Conservation (phyloP, 1,284 basidiomycete species). For the Limonomyces culmigenus region DNA sequence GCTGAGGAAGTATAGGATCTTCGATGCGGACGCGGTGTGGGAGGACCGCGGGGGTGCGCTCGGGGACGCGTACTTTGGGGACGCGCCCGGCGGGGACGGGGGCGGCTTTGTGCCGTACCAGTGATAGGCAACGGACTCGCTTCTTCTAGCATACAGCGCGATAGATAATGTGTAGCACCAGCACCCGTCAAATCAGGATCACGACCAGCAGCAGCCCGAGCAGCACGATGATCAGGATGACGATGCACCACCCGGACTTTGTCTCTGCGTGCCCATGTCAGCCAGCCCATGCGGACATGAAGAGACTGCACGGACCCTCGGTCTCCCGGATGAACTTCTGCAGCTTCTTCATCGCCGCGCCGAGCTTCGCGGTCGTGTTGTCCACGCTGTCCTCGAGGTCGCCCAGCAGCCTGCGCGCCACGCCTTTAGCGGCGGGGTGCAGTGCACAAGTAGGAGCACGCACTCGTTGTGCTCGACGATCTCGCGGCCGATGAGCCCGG, state of each 20-base stretch:
- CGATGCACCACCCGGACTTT: slow-evolving; percentile 57
- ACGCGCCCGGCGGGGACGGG: slow-evolving; percentile 32
- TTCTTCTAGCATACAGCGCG: no score
- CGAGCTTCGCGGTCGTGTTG: slow-evolving; percentile 20
- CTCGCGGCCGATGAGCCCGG: slow-evolving; percentile 80
- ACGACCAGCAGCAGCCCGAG: slow-evolving; percentile 37
- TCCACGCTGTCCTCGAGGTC: slow-evolving; percentile 20
- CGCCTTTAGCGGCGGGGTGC: neutral
- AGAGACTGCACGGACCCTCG: no score
- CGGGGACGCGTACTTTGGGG: slow-evolving; percentile 45
- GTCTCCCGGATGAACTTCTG: slow-evolving; percentile 23
- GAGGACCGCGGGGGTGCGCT: slow-evolving; percentile 27
- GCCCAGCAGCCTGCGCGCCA: neutral
- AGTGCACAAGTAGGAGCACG: slow-evolving; percentile 11
- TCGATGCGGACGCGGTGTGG: slow-evolving; percentile 20
- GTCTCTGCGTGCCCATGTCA: no score
- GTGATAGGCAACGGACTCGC: no score
- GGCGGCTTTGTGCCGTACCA: no score
- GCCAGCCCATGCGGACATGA: no score
- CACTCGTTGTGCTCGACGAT: slow-evolving; percentile 80
- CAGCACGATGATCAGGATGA: slow-evolving; percentile 39
- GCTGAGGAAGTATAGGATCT: slow-evolving; percentile 31
- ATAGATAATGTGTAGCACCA: no score
- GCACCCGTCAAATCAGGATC: slow-evolving; percentile 38
- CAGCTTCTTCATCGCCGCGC: slow-evolving; percentile 21